Evolutionary conservation across 192 early-diverging fungal species (phyloP).

Genomic region (Paraglomus occultum): DNA sequence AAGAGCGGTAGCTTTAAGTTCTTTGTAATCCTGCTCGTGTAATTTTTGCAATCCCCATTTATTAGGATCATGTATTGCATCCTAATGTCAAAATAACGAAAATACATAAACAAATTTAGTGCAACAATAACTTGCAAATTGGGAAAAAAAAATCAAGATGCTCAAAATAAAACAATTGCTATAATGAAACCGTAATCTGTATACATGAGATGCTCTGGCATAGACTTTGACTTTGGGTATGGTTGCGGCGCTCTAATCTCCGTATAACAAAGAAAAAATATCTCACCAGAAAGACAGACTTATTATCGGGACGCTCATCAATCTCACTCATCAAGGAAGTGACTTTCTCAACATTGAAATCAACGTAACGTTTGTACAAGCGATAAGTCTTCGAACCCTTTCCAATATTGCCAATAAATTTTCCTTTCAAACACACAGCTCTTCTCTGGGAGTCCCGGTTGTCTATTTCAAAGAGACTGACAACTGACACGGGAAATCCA

Average conservation of each 20-base stretch:
- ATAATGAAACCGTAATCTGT: too few species aligned
- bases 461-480: slow-evolving; percentile 10
- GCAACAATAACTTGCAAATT: too few species aligned
- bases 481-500: neutral
- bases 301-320: slow-evolving; percentile 17
- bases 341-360: slow-evolving; percentile 35
- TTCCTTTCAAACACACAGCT: slow-evolving; percentile 22
- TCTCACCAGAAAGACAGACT: slow-evolving; percentile 23
- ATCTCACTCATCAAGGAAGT: slow-evolving; percentile 15
- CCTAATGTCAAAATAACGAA: slow-evolving; percentile 28
- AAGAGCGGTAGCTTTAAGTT: slow-evolving; percentile 37
- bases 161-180: too few species aligned
- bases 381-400: neutral
- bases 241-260: neutral
- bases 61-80: slow-evolving; percentile 42
- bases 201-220: too few species aligned
- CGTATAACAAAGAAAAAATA: neutral
- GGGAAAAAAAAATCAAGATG: too few species aligned
- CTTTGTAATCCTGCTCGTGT: slow-evolving; percentile 18
- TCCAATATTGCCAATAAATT: neutral
- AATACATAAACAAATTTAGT: neutral
- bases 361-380: slow-evolving; percentile 30
- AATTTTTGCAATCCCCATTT: slow-evolving; percentile 36
- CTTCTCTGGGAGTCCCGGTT: slow-evolving; percentile 8
- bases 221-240: too few species aligned